Evolutionary conservation across 108 stramenopile genomes (phyloP).

Genomic region (Nitzschia putrida): DNA sequence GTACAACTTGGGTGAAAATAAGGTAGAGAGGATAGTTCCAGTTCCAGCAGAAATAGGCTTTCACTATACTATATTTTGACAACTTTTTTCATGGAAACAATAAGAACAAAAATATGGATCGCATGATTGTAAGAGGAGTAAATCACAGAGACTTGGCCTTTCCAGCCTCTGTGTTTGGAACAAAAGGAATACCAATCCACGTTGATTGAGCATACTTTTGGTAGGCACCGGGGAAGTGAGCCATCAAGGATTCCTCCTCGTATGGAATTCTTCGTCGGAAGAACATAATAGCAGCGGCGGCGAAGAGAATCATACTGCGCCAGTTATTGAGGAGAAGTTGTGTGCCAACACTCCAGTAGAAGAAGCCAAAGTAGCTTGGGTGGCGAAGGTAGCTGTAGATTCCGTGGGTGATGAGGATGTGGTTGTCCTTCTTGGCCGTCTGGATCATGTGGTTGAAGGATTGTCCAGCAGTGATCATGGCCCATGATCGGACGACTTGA

Average conservation of each 20-base stretch:
- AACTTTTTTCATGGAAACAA: too few relatives aligned
- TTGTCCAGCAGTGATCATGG: constrained; percentile 91
- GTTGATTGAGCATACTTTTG: constrained; percentile 66
- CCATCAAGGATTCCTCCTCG: constrained; percentile 82
- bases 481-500: constrained; percentile 79
- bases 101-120: too few relatives aligned
- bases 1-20: too few relatives aligned
- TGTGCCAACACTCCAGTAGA: constrained; percentile 92
- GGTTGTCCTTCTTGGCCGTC: constrained; percentile 76
- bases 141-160: too few relatives aligned
- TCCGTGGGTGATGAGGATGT: constrained; percentile 86
- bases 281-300: constrained; percentile 80
- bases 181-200: constrained; percentile 88
- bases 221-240: constrained; percentile 82
- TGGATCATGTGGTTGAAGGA: constrained; percentile 96
- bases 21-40: too few relatives aligned
- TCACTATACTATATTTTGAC: too few relatives aligned
- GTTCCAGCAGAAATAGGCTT: too few relatives aligned
- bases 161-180: constrained; percentile 18
- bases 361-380: constrained; percentile 96
- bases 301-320: constrained; percentile 62
- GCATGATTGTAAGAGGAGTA: too few relatives aligned
- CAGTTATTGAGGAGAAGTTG: constrained; percentile 87
- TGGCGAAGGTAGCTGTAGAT: constrained; percentile 91
- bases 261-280: constrained; percentile 87